Evolutionary conservation across 2,329 filamentous ascomycete genomes (phyloP).

Genomic region (Colletotrichum scovillei): DNA sequence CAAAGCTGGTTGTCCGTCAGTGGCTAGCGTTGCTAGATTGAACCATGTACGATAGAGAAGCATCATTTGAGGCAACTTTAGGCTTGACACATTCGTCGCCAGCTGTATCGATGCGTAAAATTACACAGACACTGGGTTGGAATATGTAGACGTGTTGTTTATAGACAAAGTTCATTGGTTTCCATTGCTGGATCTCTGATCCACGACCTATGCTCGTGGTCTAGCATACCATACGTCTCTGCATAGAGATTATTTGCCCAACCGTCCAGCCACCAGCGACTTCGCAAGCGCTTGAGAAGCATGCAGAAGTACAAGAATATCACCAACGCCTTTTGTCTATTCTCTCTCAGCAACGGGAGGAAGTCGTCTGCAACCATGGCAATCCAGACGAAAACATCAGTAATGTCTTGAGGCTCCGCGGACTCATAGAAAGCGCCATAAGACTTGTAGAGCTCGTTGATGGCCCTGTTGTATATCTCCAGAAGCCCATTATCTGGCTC

Average conservation of each 20-base stretch:
- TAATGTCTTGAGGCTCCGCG: conserved; percentile 43
- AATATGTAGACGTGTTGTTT: not conserved
- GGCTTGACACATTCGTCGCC: not conserved
- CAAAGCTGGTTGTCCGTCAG: not conserved
- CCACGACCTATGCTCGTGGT: conserved; percentile 50
- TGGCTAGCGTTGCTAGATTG: not conserved
- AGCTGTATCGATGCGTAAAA: not conserved
- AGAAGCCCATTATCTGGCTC: conserved; percentile 33
- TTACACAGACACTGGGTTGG: not conserved
- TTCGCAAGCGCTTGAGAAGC: conserved; percentile 43
- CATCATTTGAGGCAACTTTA: not conserved
- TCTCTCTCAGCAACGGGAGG: conserved; percentile 45
- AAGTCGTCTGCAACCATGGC: conserved; percentile 49
- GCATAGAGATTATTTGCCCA: conserved; percentile 47
- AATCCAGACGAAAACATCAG: conserved; percentile 54
- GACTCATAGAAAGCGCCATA: conserved; percentile 40
- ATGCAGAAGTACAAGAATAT: conserved; percentile 50
- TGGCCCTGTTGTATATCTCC: conserved; percentile 43
- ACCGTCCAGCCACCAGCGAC: conserved; percentile 51
- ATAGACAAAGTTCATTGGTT: conserved; percentile 6
- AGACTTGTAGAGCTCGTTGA: conserved; percentile 47
- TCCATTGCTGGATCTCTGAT: conserved; percentile 37
- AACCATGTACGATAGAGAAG: not conserved
- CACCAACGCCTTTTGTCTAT: conserved; percentile 43
- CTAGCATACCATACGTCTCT: conserved; percentile 45